These are phyloP conservation scores for Starmerella khaoyaiensis DNA, from an alignment of 805 yeast genomes.

Conservation along the genomic window DNA sequence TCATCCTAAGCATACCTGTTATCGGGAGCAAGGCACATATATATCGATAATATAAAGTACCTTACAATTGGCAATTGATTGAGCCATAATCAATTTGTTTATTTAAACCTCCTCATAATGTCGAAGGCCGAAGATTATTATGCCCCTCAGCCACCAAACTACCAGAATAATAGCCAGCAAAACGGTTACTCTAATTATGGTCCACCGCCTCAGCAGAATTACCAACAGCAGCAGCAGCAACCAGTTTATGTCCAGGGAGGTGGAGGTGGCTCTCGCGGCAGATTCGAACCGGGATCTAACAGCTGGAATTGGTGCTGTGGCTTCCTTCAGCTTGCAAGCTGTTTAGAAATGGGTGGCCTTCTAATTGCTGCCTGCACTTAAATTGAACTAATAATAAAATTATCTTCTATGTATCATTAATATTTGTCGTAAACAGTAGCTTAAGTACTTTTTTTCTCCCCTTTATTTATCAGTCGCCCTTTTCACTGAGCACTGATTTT, in stretches of 20 bases:
- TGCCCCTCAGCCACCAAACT: slow-evolving; percentile 2
- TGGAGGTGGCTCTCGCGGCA: slow-evolving; percentile 2
- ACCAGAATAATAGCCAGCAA: neutral
- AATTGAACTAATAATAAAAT: no score
- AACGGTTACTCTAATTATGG: slow-evolving; percentile 4
- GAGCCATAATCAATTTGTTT: no score
- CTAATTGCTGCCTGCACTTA: slow-evolving; percentile 4
- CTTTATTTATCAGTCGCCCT: slow-evolving; percentile 24
- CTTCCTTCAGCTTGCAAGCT: slow-evolving; percentile 14
- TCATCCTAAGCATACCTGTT: no score
- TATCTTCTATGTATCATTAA: neutral
- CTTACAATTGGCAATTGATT: no score
- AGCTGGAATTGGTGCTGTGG: slow-evolving; percentile 18
- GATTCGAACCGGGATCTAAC: slow-evolving; percentile 12
- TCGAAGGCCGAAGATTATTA: slow-evolving; percentile 4
- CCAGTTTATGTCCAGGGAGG: slow-evolving; percentile 15
- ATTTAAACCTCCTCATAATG: no score
- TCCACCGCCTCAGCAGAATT: slow-evolving; percentile 14
- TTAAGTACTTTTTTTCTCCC: no score
- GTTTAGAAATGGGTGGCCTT: slow-evolving; percentile 12
- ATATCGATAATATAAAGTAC: no score
- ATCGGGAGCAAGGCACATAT: no score
- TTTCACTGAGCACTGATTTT: slow-evolving; percentile 50
- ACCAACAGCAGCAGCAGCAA: slow-evolving; percentile 14
- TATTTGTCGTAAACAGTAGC: no score